These are phyloP conservation scores for Phytopythium montanum DNA, from an alignment of 352 stramenopile species.

Conservation along the genomic window DNA sequence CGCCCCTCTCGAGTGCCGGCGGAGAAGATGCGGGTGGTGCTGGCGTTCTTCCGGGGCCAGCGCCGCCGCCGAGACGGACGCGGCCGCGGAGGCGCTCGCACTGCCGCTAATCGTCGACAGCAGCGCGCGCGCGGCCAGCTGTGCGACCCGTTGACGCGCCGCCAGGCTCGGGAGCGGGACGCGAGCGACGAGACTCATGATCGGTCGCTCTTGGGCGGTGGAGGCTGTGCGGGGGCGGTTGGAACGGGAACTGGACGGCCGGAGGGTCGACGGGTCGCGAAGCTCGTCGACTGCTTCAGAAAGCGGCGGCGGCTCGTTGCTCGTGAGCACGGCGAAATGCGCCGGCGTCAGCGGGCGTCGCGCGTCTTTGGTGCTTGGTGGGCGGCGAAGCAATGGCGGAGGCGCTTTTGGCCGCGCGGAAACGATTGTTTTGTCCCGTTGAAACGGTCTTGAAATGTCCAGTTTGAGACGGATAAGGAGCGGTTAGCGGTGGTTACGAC, in stretches of 20 bases:
- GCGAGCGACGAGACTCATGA: not conserved
- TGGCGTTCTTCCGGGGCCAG: constrained; percentile 3
- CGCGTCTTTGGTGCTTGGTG: constrained; percentile 9
- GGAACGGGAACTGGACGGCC: not conserved
- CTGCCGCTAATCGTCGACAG: constrained; percentile 4
- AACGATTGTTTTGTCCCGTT: not conserved
- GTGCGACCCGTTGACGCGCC: not conserved
- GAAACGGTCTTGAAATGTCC: not conserved
- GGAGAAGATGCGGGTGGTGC: constrained; percentile 1
- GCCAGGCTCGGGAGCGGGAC: not conserved
- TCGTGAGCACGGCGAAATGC: too few species aligned
- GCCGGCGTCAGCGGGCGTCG: not conserved
- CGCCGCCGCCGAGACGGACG: not conserved
- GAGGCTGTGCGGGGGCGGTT: not conserved
- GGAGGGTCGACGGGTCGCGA: not conserved
- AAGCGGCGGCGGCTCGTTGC: not conserved
- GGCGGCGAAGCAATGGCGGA: not conserved
- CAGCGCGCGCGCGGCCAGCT: constrained; percentile 3
- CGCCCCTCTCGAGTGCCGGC: not conserved
- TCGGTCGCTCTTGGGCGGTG: not conserved
- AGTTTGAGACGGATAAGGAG: too few species aligned
- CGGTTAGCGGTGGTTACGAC: too few species aligned
- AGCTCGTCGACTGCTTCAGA: not conserved
- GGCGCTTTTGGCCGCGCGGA: not conserved
- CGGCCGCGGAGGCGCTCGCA: not conserved